phyloP scores from a whole-genome alignment of 768 basidiomycete genomes.

The Lentinula guzmanii region DNA sequence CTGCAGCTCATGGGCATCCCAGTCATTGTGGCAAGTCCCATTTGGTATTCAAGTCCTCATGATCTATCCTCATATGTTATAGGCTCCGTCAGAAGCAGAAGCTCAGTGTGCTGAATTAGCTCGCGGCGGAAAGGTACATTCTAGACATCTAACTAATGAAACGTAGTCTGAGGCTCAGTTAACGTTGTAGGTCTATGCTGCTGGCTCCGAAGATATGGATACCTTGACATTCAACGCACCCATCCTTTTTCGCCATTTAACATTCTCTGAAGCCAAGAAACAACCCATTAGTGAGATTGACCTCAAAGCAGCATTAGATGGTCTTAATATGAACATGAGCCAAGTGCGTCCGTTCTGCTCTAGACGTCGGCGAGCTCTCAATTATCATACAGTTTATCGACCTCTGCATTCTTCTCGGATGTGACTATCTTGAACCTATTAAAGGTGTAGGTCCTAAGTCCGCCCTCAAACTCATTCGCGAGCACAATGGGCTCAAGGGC shows the following conservation, averaged over 20 bases:
- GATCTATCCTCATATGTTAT: slow-evolving; percentile 3
- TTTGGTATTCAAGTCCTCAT: background rate
- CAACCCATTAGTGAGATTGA: slow-evolving; percentile 92
- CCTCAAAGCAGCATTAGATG: slow-evolving; percentile 76
- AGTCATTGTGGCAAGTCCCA: slow-evolving; percentile 68
- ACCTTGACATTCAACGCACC: slow-evolving; percentile 94
- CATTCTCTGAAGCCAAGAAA: slow-evolving; percentile 97
- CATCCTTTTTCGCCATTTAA: slow-evolving; percentile 89
- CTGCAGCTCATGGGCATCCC: slow-evolving; percentile 96
- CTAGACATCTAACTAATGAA: background rate
- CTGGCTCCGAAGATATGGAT: slow-evolving; percentile 99
- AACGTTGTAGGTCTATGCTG: slow-evolving; percentile 78
- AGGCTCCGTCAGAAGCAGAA: slow-evolving; percentile 99
- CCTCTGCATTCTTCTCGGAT: slow-evolving; percentile 92
- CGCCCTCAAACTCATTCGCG: slow-evolving; percentile 86
- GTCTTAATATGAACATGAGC: slow-evolving; percentile 89
- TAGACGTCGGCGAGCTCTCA: background rate
- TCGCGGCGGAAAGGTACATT: slow-evolving; percentile 79
- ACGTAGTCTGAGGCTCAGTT: background rate
- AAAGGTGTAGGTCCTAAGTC: slow-evolving; percentile 95
- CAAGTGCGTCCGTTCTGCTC: slow-evolving; percentile 40
- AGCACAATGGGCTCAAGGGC: slow-evolving; percentile 64
- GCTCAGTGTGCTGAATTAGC: slow-evolving; percentile 98
- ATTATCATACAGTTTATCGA: slow-evolving; percentile 78
- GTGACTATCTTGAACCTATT: slow-evolving; percentile 99